Conservation (phyloP, 371 early-diverging fungal genomes). For the Mycotypha africana region DNA sequence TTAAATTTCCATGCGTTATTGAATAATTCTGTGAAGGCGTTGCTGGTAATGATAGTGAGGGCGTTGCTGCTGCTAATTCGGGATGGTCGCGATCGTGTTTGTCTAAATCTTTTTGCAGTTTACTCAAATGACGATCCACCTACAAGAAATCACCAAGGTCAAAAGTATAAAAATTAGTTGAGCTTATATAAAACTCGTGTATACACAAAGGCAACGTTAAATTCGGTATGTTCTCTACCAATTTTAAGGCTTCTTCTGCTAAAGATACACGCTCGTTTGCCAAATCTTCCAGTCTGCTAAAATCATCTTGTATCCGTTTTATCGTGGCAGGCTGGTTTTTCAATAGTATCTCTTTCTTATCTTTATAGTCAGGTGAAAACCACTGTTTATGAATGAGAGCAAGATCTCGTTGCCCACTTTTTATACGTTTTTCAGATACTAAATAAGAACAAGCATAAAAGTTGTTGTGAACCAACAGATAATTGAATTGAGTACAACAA, state of each 20-base stretch:
- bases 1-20: constrained; percentile 15
- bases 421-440: constrained; percentile 34
- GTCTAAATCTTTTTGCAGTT: constrained; percentile 31
- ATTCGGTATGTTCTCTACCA: constrained; percentile 25
- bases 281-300: constrained; percentile 32
- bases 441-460: not conserved
- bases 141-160: not conserved
- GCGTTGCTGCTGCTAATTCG: constrained; percentile 8
- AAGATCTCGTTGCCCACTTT: constrained; percentile 29
- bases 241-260: constrained; percentile 39
- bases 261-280: constrained; percentile 36
- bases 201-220: too few relatives aligned
- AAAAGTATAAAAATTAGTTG: not conserved
- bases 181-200: too few relatives aligned
- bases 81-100: constrained; percentile 26
- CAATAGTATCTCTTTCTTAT: constrained; percentile 24
- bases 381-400: constrained; percentile 35
- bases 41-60: not conserved
- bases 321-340: constrained; percentile 33
- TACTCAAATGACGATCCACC: constrained; percentile 38
- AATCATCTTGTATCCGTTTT: constrained; percentile 34
- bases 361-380: constrained; percentile 31
- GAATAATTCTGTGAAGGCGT: constrained; percentile 12
- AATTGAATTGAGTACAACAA: too few relatives aligned
- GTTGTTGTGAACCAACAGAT: too few relatives aligned